These are phyloP conservation scores for Penicillium chermesinum DNA, from an alignment of 495 filamentous ascomycete genomes.

Conservation along the genomic window DNA sequence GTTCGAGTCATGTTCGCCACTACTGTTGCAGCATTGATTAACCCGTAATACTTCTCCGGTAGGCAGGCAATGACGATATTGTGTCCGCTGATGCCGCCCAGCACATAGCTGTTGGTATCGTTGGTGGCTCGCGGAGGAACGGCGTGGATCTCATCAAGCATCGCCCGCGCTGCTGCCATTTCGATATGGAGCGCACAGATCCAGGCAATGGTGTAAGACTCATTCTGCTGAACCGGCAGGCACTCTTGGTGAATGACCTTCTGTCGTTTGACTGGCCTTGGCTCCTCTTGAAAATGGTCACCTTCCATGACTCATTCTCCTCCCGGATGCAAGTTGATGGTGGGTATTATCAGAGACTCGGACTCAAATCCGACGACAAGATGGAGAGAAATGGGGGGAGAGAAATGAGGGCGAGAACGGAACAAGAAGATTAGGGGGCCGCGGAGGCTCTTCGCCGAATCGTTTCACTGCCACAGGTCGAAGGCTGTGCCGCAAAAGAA, in stretches of 20 bases:
- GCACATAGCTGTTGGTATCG: conserved; percentile 26
- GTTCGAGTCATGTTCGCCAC: conserved; percentile 17
- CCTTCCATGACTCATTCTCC: too few relatives aligned
- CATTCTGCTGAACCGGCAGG: neutral
- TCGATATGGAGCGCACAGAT: conserved; percentile 33
- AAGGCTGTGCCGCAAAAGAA: too few relatives aligned
- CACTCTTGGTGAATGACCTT: neutral
- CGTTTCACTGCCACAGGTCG: too few relatives aligned
- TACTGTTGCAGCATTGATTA: conserved; percentile 15
- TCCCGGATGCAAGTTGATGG: too few relatives aligned
- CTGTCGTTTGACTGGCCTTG: too few relatives aligned
- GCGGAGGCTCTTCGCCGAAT: too few relatives aligned
- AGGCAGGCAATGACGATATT: conserved; percentile 44
- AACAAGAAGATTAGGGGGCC: too few relatives aligned
- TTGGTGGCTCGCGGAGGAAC: conserved; percentile 3
- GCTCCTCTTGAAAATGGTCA: too few relatives aligned
- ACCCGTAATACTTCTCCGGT: conserved; percentile 24
- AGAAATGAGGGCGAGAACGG: too few relatives aligned
- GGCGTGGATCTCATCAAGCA: conserved; percentile 30
- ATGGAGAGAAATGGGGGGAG: too few relatives aligned
- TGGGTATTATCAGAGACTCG: too few relatives aligned
- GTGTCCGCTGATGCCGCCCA: conserved; percentile 32
- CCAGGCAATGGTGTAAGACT: conserved; percentile 33
- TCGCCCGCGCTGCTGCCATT: conserved; percentile 27
- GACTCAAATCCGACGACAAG: too few relatives aligned